Evolutionary conservation across 2,329 filamentous ascomycete genomes (phyloP), one percentile per base, ranked within the genome.

Genomic region (Exophiala sp.): DNA sequence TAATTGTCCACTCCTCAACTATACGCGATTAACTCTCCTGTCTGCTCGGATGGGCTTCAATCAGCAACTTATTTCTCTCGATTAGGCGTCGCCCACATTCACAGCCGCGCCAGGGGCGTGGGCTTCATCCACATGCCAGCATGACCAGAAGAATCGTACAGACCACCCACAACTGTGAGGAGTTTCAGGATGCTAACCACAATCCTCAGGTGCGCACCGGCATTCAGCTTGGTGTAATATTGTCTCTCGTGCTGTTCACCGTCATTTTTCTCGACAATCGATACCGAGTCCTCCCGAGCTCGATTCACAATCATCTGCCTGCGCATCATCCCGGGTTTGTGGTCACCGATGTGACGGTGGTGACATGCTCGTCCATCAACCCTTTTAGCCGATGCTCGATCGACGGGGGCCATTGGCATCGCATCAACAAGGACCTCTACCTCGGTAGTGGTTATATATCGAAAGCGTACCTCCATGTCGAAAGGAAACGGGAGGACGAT

Each of bases 351-450:
- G 76, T 95, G 52, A 86, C 83, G 27, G 77, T 95, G 56, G 78
- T 80, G 14, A 83, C 78, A 44, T 96, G 90, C 70, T 88, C 85
- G 7, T 77, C 77, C 10, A 62, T 93, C 45, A 93, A 90, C 64
- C 64, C 79, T 23, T 84, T 91, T 51, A 84, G 85, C 2, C 84
- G 78, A 38, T 95, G 88, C 71, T 82, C 81, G 56, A 78, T 93
- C 55, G 84, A 93, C 62, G 68, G 76, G 30, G 71, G 80, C 37
- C 73, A 79, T 49, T 96, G 90, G 90, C 82, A 88, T 60, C 84
- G 86, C 42, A 74, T 96, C 55, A 86, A 95, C 58, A 96, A 95
- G 70, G 88, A 96, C 64, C 77, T 96, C 0, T 93, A 88, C 65
- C 78, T 96, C 14, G 81, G 81, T 54, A 80, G 78, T 52, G 79